phyloP scores from a whole-genome alignment of 257 asterid species.

The Osmanthus fragrans region DNA sequence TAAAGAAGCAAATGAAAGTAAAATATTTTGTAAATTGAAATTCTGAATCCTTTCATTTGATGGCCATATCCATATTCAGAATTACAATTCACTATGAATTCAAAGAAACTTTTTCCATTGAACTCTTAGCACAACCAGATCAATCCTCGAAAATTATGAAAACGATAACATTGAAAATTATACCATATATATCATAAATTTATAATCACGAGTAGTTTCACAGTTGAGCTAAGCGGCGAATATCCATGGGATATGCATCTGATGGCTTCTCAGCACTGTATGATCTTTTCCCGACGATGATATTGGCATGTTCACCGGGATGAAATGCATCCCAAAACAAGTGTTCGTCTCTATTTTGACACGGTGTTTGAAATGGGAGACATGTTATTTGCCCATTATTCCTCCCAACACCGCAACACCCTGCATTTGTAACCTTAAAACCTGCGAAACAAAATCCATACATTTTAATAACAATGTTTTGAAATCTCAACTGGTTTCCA shows the following conservation, averaged over 20 bases:
- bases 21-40: too few relatives aligned
- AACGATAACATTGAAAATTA: background rate
- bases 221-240: conserved; percentile 23
- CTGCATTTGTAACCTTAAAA: conserved; percentile 31
- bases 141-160: background rate
- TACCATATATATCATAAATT: too few relatives aligned
- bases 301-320: conserved; percentile 32
- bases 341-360: conserved; percentile 21
- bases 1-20: background rate
- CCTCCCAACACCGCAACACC: conserved; percentile 38
- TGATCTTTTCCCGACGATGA: conserved; percentile 24
- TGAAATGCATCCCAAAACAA: conserved; percentile 39
- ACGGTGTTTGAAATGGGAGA: conserved; percentile 31
- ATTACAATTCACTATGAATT: background rate
- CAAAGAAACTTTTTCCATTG: background rate
- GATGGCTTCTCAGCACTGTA: conserved; percentile 30
- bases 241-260: conserved; percentile 33
- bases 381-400: conserved; percentile 36
- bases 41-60: too few relatives aligned
- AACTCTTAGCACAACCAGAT: background rate
- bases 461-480: too few relatives aligned
- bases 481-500: too few relatives aligned
- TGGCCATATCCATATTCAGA: too few relatives aligned
- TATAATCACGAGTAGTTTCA: background rate
- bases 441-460: conserved; percentile 12